Conservation (phyloP, 179 eudicot species). For the Spergularia azorica region DNA sequence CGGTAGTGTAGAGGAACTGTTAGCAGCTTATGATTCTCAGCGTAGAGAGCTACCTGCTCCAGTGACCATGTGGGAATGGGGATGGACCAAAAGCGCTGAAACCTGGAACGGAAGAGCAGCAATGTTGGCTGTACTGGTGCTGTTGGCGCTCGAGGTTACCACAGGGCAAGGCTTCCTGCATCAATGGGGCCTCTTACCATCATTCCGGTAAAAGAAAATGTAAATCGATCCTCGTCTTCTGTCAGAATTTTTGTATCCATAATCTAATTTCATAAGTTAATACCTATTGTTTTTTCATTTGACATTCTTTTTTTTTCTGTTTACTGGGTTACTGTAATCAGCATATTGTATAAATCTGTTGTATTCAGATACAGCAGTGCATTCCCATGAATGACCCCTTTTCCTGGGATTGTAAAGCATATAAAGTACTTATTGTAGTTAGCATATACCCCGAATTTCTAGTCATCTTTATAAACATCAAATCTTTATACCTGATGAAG, state of each 20-base stretch:
- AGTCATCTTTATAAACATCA: no score
- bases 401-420: conserved; percentile 29
- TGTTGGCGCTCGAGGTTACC: conserved; percentile 81
- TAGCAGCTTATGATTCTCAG: conserved; percentile 94
- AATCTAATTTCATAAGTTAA: not conserved
- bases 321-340: conserved; percentile 22
- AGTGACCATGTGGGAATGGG: conserved; percentile 96
- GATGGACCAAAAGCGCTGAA: conserved; percentile 98
- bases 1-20: conserved; percentile 95
- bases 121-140: conserved; percentile 87
- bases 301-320: not conserved
- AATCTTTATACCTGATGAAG: no score
- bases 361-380: conserved; percentile 26
- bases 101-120: conserved; percentile 99
- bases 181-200: conserved; percentile 89
- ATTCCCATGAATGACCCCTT: conserved; percentile 13
- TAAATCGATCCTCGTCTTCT: not conserved
- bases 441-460: not conserved
- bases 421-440: conserved; percentile 6
- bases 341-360: conserved; percentile 28
- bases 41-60: conserved; percentile 93
- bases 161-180: conserved; percentile 94
- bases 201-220: conserved; percentile 36
- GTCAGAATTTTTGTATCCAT: not conserved
- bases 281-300: not conserved